phyloP scores from a whole-genome alignment of 768 basidiomycete genomes.

The Boletus tomentosulus region DNA sequence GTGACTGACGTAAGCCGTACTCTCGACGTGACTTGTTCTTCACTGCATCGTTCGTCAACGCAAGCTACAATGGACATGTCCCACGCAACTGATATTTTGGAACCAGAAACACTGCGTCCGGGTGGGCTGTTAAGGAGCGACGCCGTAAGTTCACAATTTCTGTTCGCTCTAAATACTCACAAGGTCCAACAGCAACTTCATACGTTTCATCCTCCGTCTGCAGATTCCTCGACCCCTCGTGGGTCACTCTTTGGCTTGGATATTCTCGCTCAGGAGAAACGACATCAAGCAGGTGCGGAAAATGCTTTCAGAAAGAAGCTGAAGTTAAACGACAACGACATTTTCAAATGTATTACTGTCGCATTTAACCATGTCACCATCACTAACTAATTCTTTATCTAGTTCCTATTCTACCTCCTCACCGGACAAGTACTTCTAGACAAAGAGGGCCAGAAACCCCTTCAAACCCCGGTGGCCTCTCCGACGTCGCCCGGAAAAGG shows the following conservation, averaged over 20 bases:
- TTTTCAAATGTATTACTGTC: constrained; percentile 75
- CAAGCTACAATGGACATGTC: too few relatives aligned
- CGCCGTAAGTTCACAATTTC: constrained; percentile 37
- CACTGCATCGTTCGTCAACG: too few relatives aligned
- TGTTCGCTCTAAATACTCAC: constrained; percentile 3
- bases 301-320: constrained; percentile 59
- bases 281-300: constrained; percentile 48
- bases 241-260: constrained; percentile 85
- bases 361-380: not conserved
- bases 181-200: constrained; percentile 50
- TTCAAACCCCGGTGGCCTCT: constrained; percentile 87
- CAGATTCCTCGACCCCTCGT: constrained; percentile 76
- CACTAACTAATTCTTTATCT: not conserved
- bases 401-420: constrained; percentile 57
- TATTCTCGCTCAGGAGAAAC: constrained; percentile 82
- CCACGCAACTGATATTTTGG: constrained; percentile 56
- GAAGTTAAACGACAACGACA: constrained; percentile 55
- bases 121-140: constrained; percentile 77
- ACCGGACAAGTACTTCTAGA: constrained; percentile 49
- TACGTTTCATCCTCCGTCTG: constrained; percentile 72
- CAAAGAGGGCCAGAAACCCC: constrained; percentile 88
- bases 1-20: too few relatives aligned
- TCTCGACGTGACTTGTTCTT: too few relatives aligned
- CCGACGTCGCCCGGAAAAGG: constrained; percentile 62
- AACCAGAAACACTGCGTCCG: constrained; percentile 69